Conservation (phyloP, 345 rosid species). For the Linum usitatissimum region DNA sequence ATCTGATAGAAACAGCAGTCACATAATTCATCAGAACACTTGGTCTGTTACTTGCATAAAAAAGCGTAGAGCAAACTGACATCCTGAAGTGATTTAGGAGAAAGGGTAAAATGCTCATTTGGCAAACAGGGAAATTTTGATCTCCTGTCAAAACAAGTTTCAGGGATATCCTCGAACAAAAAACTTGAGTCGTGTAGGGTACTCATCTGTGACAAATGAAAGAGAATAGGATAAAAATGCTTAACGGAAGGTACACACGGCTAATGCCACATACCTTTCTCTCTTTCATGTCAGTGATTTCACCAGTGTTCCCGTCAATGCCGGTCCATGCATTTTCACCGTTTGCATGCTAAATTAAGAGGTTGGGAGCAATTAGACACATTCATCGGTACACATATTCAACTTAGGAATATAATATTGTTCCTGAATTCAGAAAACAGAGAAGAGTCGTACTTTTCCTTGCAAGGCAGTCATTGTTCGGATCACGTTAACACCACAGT, state of each 20-base stretch:
- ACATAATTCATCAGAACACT: neutral
- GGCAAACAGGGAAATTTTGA: neutral
- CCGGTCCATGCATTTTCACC: conserved; percentile 97
- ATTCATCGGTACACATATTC: neutral
- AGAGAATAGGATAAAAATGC: too few relatives aligned
- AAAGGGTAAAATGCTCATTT: neutral
- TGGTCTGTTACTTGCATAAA: too few relatives aligned
- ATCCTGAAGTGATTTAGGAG: too few relatives aligned
- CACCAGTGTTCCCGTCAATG: conserved; percentile 90
- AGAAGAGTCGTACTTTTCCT: conserved; percentile 53
- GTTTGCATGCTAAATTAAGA: conserved; percentile 62
- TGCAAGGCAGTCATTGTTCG: conserved; percentile 79
- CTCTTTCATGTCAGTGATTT: conserved; percentile 83
- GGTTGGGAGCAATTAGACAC: conserved; percentile 1
- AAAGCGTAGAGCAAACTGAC: too few relatives aligned
- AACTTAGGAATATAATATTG: too few relatives aligned
- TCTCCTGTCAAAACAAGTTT: neutral
- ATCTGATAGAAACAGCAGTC: conserved; percentile 31
- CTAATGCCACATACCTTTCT: conserved; percentile 35
- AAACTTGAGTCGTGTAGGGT: neutral
- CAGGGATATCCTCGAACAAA: neutral
- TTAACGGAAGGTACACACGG: too few relatives aligned
- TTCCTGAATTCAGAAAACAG: neutral
- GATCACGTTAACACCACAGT: conserved; percentile 74
- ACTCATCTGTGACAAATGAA: neutral